phyloP scores from a whole-genome alignment of 2,329 filamentous ascomycete species.

The Ophiognomonia clavigignenti-juglandacearum region DNA sequence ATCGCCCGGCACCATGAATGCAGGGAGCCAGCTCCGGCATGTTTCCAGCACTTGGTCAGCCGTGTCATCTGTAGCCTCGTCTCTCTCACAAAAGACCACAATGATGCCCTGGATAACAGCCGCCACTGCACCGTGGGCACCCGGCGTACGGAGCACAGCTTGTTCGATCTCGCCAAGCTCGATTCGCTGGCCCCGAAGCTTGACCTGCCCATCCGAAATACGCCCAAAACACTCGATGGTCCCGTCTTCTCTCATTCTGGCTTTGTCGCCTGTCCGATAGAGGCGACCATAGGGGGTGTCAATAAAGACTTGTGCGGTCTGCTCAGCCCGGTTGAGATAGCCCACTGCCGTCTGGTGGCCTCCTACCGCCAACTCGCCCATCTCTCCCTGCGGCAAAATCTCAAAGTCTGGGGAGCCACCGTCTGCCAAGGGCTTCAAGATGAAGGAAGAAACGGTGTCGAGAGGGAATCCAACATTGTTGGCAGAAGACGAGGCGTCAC shows the following conservation, averaged over 20 bases:
- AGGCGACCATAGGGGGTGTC: slow-evolving; percentile 61
- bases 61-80: slow-evolving; percentile 30
- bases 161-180: slow-evolving; percentile 78
- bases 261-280: slow-evolving; percentile 85
- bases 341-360: slow-evolving; percentile 73
- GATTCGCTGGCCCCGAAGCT: slow-evolving; percentile 77
- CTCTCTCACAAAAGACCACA: slow-evolving; percentile 68
- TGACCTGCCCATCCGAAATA: slow-evolving; percentile 76
- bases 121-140: slow-evolving; percentile 62
- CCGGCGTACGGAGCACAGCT: slow-evolving; percentile 54
- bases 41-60: slow-evolving; percentile 43
- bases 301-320: slow-evolving; percentile 70
- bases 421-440: slow-evolving; percentile 48
- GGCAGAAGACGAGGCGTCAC: slow-evolving; percentile 51
- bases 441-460: slow-evolving; percentile 73
- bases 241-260: slow-evolving; percentile 60
- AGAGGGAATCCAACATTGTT: slow-evolving; percentile 74
- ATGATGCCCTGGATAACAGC: slow-evolving; percentile 63
- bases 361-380: slow-evolving; percentile 77
- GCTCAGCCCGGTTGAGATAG: slow-evolving; percentile 76
- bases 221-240: slow-evolving; percentile 79
- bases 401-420: slow-evolving; percentile 19
- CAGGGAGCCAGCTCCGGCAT: slow-evolving; percentile 72
- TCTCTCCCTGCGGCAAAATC: slow-evolving; percentile 59
- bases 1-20: slow-evolving; percentile 78